Evolutionary conservation across 129 eudicot genomes (phyloP), one percentile per base, ranked within the genome.

Genomic region (Saposhnikovia divaricata): DNA sequence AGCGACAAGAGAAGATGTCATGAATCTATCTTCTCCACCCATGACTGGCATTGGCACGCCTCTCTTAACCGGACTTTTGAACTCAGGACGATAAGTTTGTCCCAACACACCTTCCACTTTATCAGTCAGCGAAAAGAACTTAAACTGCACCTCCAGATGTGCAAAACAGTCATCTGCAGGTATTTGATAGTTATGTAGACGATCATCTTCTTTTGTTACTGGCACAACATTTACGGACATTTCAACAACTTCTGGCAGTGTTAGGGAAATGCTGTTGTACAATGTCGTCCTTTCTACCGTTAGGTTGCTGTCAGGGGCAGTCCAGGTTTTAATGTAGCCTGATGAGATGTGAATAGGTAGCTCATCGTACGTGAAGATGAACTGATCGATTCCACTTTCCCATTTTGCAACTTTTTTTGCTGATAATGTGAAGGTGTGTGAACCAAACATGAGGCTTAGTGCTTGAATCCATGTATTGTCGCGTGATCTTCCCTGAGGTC

Each of bases 31-130:
- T 75, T 81, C 84, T 13, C 84, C 84, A 0, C 84, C 80, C 74
- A 81, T 81, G 21, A 81, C 76, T 79, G 84, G 84, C 84, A 81
- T 81, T 31, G 80, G 68, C 37, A 75, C 84, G 48, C 84, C 80
- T 15, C 76, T 81, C 75, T 81, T 81, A 45, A 75, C 84, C 68
- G 84, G 84, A 46, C 75, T 75, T 8, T 44, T 28, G 39, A 81
- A 75, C 59, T 46, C 76, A 1, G 84, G 69, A 18, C 80, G 75
- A 39, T 81, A 81, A n/a, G 84, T 75, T 44, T 81, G 79, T 14
- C 84, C 84, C 28, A 81, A 61, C 25, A 81, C 80, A 14, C 80
- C 79, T 45, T 75, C 83, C 23, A 81, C 83, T 42, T 81, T 75
- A 18, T 75, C 83, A 0, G 75, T 74, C 45, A 81, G 75, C 0